Evolutionary conservation across 305 asterid genomes (phyloP).

Genomic region (Fraxinus nigra): DNA sequence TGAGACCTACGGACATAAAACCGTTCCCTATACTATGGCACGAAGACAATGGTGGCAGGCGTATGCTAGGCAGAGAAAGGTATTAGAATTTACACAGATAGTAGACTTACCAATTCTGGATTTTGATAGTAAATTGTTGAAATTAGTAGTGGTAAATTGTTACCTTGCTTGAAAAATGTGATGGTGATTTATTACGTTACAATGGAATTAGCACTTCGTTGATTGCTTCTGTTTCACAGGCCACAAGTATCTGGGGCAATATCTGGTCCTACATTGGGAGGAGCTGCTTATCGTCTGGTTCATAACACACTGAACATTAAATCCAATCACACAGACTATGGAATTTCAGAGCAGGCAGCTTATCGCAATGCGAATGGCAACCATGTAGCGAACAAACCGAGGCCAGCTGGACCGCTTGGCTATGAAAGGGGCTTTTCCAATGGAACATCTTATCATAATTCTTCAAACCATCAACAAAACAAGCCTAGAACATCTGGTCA

Average conservation of each 20-base stretch:
- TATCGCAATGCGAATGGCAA: conserved; percentile 40
- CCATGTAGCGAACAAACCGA: conserved; percentile 39
- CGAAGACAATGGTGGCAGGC: conserved; percentile 75
- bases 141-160: not conserved
- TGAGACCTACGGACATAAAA: conserved; percentile 69
- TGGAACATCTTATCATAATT: conserved; percentile 34
- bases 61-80: conserved; percentile 67
- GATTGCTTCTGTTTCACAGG: conserved; percentile 44
- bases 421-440: conserved; percentile 56
- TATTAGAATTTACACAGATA: conserved; percentile 29
- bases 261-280: conserved; percentile 82
- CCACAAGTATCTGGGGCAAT: conserved; percentile 78
- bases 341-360: conserved; percentile 34
- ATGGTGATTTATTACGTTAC: not conserved
- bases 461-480: conserved; percentile 31
- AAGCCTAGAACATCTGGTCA: conserved; percentile 46
- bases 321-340: conserved; percentile 24
- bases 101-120: not conserved
- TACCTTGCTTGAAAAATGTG: not conserved
- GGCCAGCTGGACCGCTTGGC: conserved; percentile 81
- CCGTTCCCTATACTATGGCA: conserved; percentile 85
- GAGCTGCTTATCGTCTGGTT: conserved; percentile 92
- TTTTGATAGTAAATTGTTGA: not conserved
- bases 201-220: conserved; percentile 17
- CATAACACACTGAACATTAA: conserved; percentile 64